phyloP scores from a whole-genome alignment of 2,329 filamentous ascomycete genomes.

The Clathrospora elynae region DNA sequence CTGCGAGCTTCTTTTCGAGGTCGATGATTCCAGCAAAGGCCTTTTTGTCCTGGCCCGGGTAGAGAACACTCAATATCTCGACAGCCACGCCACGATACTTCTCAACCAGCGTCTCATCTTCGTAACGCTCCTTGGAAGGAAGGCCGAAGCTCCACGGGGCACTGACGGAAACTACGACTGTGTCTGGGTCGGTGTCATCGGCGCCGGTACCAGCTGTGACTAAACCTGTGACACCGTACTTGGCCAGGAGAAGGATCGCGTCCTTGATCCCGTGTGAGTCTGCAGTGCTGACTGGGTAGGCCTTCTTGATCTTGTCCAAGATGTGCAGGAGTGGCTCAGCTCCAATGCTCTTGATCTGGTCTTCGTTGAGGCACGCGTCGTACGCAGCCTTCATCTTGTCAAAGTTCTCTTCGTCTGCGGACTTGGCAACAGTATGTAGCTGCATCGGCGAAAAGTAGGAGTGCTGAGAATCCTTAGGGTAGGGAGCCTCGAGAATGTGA shows the following conservation, averaged over 20 bases:
- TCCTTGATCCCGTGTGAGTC: slow-evolving; percentile 45
- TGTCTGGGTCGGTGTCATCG: slow-evolving; percentile 62
- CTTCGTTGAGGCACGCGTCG: slow-evolving; percentile 68
- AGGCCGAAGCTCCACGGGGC: slow-evolving; percentile 56
- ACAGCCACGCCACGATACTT: slow-evolving; percentile 35
- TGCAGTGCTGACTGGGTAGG: slow-evolving; percentile 18
- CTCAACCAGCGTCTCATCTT: slow-evolving; percentile 42
- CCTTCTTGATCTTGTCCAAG: slow-evolving; percentile 56
- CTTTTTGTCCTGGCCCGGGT: slow-evolving; percentile 41
- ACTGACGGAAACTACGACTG: slow-evolving; percentile 55
- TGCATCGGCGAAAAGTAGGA: slow-evolving; percentile 56
- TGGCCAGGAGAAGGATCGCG: slow-evolving; percentile 55
- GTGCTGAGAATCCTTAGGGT: slow-evolving; percentile 51
- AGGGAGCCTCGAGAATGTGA: slow-evolving; percentile 66
- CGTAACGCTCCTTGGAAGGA: slow-evolving; percentile 45
- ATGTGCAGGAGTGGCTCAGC: slow-evolving; percentile 62
- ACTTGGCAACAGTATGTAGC: slow-evolving; percentile 41
- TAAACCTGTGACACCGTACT: slow-evolving; percentile 51
- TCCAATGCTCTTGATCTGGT: slow-evolving; percentile 60
- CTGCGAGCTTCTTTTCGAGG: slow-evolving; percentile 66
- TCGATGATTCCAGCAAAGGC: slow-evolving; percentile 46
- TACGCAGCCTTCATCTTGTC: slow-evolving; percentile 68
- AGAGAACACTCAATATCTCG: slow-evolving; percentile 27
- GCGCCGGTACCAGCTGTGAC: slow-evolving; percentile 40
- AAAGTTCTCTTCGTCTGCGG: slow-evolving; percentile 66